Evolutionary conservation across 164 flowering plant species (phyloP), one percentile per base, ranked within the genome.

Genomic region (Vitis riparia): DNA sequence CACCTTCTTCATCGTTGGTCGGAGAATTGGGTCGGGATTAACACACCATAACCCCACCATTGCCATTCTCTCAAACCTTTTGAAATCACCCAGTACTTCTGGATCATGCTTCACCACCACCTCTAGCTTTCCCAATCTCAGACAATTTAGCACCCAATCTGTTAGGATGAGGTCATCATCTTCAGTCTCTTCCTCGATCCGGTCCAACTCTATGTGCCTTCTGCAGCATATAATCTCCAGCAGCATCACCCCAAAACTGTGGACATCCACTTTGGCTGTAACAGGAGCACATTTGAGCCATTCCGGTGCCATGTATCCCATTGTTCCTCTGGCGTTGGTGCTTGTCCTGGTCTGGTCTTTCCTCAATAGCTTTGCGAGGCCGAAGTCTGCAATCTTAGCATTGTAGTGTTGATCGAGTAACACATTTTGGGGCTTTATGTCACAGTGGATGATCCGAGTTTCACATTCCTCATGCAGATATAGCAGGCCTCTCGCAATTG

Each of bases 401-500:
- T 19, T 64, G 68, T 56, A 68, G 17, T 73, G 50, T 3, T 2
- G 14, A 55, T 73, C 72, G 13, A 73, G 72, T 32, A 73, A 49
- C 48, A 73, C 76, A 58, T 73, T 73, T 9, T 73, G 59, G 8
- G 72, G 76, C 72, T 73, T 73, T 14, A 73, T 73, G 63, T 75
- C 77, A 48, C 77, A 68, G 32, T 68, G 71, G 27, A 68, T 68
- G 16, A 68, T 68, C 5, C 16, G 71, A 4, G 65, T 49, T 30
- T 68, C 50, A 50, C 71, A 68, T 62, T 57, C 62, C 8, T 67
- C 70, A 47, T 67, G 70, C 30, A 74, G 23, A 51, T 74, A 74
- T 14, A 49, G 59, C 47, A 74, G 59, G n/a, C 77, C 77, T 51
- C 69, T 68, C 1, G 69, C 72, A 9, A 74, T 63, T 13, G 59